Evolutionary conservation across 371 early-diverging fungal genomes (phyloP).

Genomic region (Rhizopus microsporus): DNA sequence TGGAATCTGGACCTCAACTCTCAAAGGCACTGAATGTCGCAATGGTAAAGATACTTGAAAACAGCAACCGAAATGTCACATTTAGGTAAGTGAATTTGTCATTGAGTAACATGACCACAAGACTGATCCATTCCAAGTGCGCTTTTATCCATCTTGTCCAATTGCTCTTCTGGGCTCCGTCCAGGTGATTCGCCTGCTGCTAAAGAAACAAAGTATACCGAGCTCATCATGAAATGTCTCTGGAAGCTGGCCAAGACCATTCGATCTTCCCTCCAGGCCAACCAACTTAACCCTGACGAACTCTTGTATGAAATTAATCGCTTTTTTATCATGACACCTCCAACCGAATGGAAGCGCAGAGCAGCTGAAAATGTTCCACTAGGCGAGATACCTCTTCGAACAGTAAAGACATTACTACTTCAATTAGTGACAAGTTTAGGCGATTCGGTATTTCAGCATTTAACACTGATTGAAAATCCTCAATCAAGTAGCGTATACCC

Average conservation of each 20-base stretch:
- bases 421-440: slow-evolving; percentile 75
- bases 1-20: slow-evolving; percentile 68
- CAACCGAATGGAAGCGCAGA: slow-evolving; percentile 85
- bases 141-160: slow-evolving; percentile 57
- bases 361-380: slow-evolving; percentile 70
- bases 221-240: slow-evolving; percentile 93
- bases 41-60: slow-evolving; percentile 87
- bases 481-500: slow-evolving; percentile 66
- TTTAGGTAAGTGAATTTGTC: slow-evolving; percentile 53
- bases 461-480: slow-evolving; percentile 66
- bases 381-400: slow-evolving; percentile 92
- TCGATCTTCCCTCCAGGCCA: slow-evolving; percentile 60
- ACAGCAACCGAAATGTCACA: slow-evolving; percentile 73
- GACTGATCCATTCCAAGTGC: slow-evolving; percentile 34
- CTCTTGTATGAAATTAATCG: slow-evolving; percentile 77
- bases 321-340: slow-evolving; percentile 80
- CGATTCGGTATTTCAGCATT: slow-evolving; percentile 60
- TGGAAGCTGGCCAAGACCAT: slow-evolving; percentile 93
- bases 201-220: slow-evolving; percentile 74
- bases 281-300: slow-evolving; percentile 55
- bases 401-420: slow-evolving; percentile 88
- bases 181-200: slow-evolving; percentile 54
- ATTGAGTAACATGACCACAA: not conserved
- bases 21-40: slow-evolving; percentile 83
- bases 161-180: slow-evolving; percentile 45